Evolutionary conservation across 192 early-diverging fungal species (phyloP), one percentile per base, ranked within the genome.

Genomic region (Geranomyces variabilis): DNA sequence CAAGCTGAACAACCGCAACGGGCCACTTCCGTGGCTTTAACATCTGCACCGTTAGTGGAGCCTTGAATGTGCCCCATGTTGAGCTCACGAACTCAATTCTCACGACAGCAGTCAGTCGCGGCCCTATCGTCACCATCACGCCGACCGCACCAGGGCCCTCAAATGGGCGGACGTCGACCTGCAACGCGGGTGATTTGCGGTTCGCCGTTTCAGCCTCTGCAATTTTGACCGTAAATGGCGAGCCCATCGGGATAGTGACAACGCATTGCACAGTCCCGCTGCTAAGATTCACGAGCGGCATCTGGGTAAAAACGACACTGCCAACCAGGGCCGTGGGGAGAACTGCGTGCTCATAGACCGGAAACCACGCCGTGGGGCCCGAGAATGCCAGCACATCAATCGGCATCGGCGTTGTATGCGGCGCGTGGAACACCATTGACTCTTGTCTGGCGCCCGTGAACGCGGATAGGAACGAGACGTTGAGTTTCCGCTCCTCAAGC

Each of bases 221-320:
- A 41, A 82, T n/a, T n/a, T 56, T 22, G 1, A 86, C 24, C 1
- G 55, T 56, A 48, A 87, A 79, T 15, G 84, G 84, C 10, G 73
- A 56, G 15, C 61, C 62, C 13, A 41, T 46, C 46, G 77, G 73
- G 10, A 80, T 31, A 13, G 80, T 73, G 9, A 86, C 30, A 12
- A 69, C 59, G 33, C 77, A 59, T 44, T 79, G 66, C 15, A 60
- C 70, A 9, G 61, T 26, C 21, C 71, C 36, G 19, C 14, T 33
- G 26, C 73, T 53, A 3, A 85, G 30, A 70, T 87, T 87, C 17
- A 75, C 63, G 10, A 86, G 49, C 2, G 86, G 86, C 33, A 87
- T 49, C 14, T 66, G 58, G 3, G 77, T 73, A 26, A 67, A 66
- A 17, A 58, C 34, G 1, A 60, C 17, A 51, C 69, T 61, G 0